Conservation (phyloP, 1,284 basidiomycete species). For the Ceratobasidium sp. region DNA sequence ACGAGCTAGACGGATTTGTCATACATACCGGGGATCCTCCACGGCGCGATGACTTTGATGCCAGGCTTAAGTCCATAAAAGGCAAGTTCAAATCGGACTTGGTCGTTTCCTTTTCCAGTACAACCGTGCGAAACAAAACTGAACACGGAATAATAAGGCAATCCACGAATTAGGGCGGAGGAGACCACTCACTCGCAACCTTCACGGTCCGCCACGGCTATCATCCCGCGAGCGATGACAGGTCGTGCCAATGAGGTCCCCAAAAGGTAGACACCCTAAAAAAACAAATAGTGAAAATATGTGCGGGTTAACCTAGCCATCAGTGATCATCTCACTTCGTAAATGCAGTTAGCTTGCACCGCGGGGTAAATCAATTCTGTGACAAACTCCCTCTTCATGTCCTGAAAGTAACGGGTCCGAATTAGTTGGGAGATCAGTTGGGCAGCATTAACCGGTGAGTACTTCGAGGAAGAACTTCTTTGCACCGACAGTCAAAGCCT, state of each 20-base stretch:
- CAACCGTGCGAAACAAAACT: slow-evolving; percentile 98
- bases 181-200: slow-evolving; percentile 78
- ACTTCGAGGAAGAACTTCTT: slow-evolving; percentile 94
- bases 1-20: background rate
- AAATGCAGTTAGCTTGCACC: slow-evolving; percentile 98
- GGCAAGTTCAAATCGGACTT: slow-evolving; percentile 98
- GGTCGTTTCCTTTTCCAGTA: slow-evolving; percentile 99
- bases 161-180: background rate
- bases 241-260: slow-evolving; percentile 98
- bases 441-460: slow-evolving; percentile 42
- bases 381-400: slow-evolving; percentile 94
- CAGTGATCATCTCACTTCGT: slow-evolving; percentile 67
- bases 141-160: slow-evolving; percentile 35
- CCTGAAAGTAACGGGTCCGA: slow-evolving; percentile 58
- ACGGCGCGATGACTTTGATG: slow-evolving; percentile 99
- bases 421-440: background rate
- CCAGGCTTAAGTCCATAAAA: slow-evolving; percentile 99
- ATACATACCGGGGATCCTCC: slow-evolving; percentile 85
- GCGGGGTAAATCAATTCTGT: slow-evolving; percentile 97
- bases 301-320: background rate
- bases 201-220: slow-evolving; percentile 87
- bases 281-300: background rate
- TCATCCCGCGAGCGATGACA: slow-evolving; percentile 99
- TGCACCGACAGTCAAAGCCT: slow-evolving; percentile 92
- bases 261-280: slow-evolving; percentile 92